Conservation (phyloP, 371 early-diverging fungal genomes). For the Dichotomocladium elegans region DNA sequence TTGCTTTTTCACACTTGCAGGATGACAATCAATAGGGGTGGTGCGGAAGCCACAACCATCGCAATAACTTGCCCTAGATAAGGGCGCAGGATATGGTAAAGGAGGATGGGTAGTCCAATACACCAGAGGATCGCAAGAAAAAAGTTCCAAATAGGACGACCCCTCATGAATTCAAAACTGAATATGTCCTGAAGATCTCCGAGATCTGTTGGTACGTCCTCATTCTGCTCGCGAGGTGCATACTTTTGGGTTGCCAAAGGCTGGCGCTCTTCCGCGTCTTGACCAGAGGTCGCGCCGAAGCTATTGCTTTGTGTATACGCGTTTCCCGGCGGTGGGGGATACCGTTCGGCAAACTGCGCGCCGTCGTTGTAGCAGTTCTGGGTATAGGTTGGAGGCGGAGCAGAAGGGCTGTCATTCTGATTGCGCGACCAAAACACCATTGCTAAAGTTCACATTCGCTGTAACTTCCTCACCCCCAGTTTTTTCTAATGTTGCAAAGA, state of each 20-base stretch:
- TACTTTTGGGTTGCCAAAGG: neutral
- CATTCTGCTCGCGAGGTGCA: slow-evolving; percentile 17
- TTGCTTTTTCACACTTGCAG: slow-evolving; percentile 21
- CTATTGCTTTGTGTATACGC: neutral
- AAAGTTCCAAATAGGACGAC: slow-evolving; percentile 28
- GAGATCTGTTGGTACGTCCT: slow-evolving; percentile 27
- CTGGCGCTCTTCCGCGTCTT: neutral
- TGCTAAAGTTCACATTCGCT: neutral
- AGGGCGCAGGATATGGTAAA: slow-evolving; percentile 26
- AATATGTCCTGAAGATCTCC: slow-evolving; percentile 30
- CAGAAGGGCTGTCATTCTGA: neutral
- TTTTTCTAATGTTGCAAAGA: too few species aligned
- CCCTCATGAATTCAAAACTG: slow-evolving; percentile 27
- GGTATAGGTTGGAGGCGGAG: neutral
- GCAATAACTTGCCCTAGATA: slow-evolving; percentile 31
- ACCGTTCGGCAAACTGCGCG: neutral
- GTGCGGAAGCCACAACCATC: slow-evolving; percentile 34
- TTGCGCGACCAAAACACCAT: slow-evolving; percentile 7
- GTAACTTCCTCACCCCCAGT: too few species aligned
- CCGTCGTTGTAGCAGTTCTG: slow-evolving; percentile 16
- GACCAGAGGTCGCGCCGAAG: neutral
- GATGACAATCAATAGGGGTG: slow-evolving; percentile 27
- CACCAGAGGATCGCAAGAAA: slow-evolving; percentile 35
- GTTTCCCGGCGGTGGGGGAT: neutral
- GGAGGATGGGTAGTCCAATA: slow-evolving; percentile 32